These are phyloP conservation scores for Ajuga chamaepitys DNA, from an alignment of 257 asterid genomes.

Conservation along the genomic window DNA sequence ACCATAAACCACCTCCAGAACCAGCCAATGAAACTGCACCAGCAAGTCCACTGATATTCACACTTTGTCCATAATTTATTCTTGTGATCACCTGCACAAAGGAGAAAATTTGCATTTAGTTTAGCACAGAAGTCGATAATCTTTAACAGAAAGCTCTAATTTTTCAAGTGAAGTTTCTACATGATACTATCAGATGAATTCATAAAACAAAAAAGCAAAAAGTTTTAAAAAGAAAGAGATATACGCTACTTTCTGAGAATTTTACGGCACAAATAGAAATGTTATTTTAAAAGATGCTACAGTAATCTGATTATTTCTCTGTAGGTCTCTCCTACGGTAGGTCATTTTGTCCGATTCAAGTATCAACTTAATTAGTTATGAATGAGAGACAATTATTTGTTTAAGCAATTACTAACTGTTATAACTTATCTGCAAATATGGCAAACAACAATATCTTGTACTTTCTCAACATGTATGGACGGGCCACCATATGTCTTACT, in stretches of 20 bases:
- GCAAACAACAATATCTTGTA: not conserved
- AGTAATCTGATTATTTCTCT: not conserved
- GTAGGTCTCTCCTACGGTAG: not conserved
- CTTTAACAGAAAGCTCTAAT: not conserved
- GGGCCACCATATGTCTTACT: not conserved
- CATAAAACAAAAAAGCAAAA: too few relatives aligned
- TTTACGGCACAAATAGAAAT: not conserved
- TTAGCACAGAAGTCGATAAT: not conserved
- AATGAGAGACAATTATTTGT: not conserved
- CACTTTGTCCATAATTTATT: conserved; percentile 93
- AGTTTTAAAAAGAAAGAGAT: too few relatives aligned
- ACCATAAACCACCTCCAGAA: conserved; percentile 80
- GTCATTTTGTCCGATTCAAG: not conserved
- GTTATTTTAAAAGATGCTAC: not conserved
- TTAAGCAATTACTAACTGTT: not conserved
- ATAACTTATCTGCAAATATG: not conserved
- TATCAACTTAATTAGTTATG: not conserved
- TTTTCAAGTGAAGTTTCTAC: not conserved
- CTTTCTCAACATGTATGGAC: not conserved
- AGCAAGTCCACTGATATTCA: conserved; percentile 85
- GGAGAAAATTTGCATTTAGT: not conserved
- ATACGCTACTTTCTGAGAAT: not conserved
- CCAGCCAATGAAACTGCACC: conserved; percentile 99
- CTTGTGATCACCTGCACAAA: conserved; percentile 76
- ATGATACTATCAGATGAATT: not conserved